Evolutionary conservation across 1,284 basidiomycete genomes (phyloP), one percentile per base, ranked within the genome.

Genomic region (Heterobasidion parviporum): DNA sequence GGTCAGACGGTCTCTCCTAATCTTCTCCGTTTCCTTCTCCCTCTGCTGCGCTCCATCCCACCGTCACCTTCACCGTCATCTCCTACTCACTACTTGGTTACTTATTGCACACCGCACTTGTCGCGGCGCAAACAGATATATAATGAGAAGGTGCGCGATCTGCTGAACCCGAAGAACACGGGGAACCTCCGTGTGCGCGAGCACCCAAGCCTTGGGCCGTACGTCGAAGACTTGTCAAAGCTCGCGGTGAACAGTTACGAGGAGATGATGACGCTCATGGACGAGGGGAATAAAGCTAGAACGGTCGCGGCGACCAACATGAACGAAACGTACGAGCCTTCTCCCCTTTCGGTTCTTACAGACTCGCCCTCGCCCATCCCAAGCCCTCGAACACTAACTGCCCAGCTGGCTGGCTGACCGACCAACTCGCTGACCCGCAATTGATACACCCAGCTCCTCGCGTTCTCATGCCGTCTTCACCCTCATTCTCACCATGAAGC

Each of bases 231-330:
- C 73, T 78, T 99, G 52, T 95, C 92, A 66, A 94, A 94, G 71
- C 83, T 98, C 50, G 88, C 90, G 33, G 97, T 98, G 47, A 86
- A 82, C 67, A 91, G 81, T 68, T 98, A 95, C 69, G 80, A 88
- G 26, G 95, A 97, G 69, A 96, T 99, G 85, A 97, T 98, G 86
- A 93, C 87, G 8, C 84, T 99, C 67, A 98, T 98, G 95, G 96
- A 99, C 74, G 96, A 99, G 70, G 96, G 96, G 47, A 99, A 98
- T 73, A 98, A 99, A 76, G 93, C 92, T 48, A 80, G 96, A 50
- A 98, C 96, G 26, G 95, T 99, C 9, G 97, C 97, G 9, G 96
- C 97, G 18, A 99, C 97, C 20, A 93, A 97, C 72, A 99, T 99
- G 97, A 99, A 99, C 73, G 97, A 99, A 74, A 98, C 97, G 74